A percentile compares a stretch with the other conserved stretches of the same genome.
phyloP scores from a whole-genome alignment of 2,329 filamentous ascomycete genomes.

The Fusarium sp. region DNA sequence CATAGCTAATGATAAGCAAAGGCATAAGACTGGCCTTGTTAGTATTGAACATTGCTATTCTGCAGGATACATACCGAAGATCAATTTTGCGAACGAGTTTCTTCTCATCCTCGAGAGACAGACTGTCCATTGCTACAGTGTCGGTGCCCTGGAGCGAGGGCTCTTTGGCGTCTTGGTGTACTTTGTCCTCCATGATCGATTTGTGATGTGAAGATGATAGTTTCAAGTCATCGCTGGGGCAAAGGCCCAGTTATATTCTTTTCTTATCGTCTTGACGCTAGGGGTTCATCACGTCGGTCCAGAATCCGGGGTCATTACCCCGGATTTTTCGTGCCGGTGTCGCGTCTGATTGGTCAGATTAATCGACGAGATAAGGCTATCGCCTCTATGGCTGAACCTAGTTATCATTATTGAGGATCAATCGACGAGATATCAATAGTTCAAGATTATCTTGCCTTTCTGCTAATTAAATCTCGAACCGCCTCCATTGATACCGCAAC shows the following conservation, averaged over 20 bases:
- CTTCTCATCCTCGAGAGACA: conserved; percentile 14
- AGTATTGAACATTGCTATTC: fast-evolving
- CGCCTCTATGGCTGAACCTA: neutral
- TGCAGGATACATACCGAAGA: neutral
- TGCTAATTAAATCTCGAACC: conserved; percentile 6
- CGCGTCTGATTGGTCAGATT: neutral
- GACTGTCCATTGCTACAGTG: neutral
- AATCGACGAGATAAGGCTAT: conserved; percentile 20
- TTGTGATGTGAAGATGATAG: neutral
- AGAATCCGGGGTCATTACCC: conserved; percentile 18
- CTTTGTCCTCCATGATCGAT: neutral
- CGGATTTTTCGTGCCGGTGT: neutral
- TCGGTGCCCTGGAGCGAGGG: neutral
- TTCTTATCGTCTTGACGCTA: conserved; percentile 15
- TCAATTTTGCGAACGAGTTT: conserved; percentile 19
- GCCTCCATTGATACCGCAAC: conserved; percentile 4
- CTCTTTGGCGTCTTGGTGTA: conserved; percentile 9
- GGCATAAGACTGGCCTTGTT: conserved; percentile 4
- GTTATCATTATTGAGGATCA: neutral
- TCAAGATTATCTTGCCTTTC: neutral
- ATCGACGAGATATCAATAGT: neutral
- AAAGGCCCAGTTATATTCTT: conserved; percentile 13
- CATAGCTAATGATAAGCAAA: conserved; percentile 15
- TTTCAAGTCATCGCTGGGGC: neutral
- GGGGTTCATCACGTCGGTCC: conserved; percentile 1